These are phyloP conservation scores for Hypseocharis bilobata DNA, from an alignment of 441 rosid species.

Conservation along the genomic window DNA sequence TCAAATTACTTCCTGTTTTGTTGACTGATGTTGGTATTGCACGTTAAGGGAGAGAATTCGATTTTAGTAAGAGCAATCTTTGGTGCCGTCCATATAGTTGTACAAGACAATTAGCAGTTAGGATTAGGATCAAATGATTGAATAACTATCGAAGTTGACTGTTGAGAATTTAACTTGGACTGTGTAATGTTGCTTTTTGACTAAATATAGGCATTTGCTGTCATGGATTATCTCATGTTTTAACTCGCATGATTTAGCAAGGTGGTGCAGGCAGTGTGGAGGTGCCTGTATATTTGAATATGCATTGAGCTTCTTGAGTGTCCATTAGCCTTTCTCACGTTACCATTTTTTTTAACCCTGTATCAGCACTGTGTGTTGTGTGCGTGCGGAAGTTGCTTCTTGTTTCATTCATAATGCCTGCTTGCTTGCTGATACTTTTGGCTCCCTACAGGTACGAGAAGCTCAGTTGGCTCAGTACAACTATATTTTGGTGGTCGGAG, in stretches of 20 bases:
- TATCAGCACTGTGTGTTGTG: no score
- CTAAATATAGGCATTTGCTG: no score
- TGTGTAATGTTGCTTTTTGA: no score
- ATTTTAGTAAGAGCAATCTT: not conserved
- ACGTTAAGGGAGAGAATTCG: not conserved
- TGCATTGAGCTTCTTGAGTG: no score
- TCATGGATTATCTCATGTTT: not conserved
- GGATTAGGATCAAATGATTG: no score
- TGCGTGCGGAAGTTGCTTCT: not conserved
- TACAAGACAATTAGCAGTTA: no score
- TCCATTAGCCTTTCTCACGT: no score
- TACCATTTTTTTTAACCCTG: no score
- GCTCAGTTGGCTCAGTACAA: slow-evolving; percentile 95
- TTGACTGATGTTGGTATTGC: not conserved
- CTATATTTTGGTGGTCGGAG: slow-evolving; percentile 88
- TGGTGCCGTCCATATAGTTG: not conserved
- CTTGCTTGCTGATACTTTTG: slow-evolving; percentile 1
- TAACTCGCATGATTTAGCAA: not conserved
- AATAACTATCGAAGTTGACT: no score
- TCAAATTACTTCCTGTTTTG: not conserved
- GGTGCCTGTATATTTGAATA: not conserved
- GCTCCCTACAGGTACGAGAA: slow-evolving; percentile 60
- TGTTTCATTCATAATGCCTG: no score
- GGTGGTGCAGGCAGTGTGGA: not conserved
- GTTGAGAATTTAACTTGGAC: no score